Evolutionary conservation across 73 alveolate species (phyloP).

Genomic region (Paramecium sexaurelia): DNA sequence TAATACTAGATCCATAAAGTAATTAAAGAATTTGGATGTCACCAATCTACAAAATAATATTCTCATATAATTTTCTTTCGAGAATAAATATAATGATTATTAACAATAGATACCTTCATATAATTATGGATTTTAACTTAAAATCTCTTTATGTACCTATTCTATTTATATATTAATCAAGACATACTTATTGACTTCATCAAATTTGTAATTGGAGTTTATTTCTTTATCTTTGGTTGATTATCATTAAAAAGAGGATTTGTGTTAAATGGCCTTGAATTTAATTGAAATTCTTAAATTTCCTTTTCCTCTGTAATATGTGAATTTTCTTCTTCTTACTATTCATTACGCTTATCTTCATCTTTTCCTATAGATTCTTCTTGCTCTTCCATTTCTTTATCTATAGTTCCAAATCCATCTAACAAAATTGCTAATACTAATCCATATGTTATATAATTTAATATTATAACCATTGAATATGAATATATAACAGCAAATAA

Average conservation of each 20-base stretch:
- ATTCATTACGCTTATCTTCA: not conserved
- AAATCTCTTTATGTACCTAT: not conserved
- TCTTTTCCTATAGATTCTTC: not conserved
- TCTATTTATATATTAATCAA: not conserved
- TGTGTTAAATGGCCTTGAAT: not conserved
- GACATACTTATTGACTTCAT: not conserved
- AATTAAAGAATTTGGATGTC: not conserved
- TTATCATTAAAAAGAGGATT: not conserved
- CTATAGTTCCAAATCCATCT: not conserved
- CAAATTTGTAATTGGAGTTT: not conserved
- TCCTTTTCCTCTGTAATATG: not conserved
- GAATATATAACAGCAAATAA: not conserved
- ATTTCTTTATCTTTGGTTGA: not conserved
- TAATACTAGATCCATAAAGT: not conserved
- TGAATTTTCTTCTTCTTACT: not conserved
- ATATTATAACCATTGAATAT: not conserved
- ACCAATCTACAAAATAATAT: not conserved
- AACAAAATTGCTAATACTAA: slow-evolving; percentile 18
- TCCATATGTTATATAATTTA: slow-evolving; percentile 19
- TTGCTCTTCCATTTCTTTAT: not conserved
- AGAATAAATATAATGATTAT: not conserved
- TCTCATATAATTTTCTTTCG: not conserved
- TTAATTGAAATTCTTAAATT: not conserved
- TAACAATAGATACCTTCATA: not conserved
- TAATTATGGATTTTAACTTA: not conserved